Evolutionary conservation across 306 rosid species (phyloP).

Genomic region (Carpinus fangiana): DNA sequence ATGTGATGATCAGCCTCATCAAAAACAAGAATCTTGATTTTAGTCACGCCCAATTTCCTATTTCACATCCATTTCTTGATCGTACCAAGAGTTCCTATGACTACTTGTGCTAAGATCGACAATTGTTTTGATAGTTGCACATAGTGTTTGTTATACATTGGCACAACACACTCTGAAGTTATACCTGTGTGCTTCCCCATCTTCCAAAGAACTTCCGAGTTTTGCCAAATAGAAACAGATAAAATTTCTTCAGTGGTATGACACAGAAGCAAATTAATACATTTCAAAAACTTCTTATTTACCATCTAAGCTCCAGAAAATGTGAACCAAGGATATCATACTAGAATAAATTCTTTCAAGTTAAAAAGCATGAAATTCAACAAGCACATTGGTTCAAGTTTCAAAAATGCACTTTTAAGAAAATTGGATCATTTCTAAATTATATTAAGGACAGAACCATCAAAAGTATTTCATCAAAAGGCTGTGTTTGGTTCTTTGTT

Average conservation of each 20-base stretch:
- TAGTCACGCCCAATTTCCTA: constrained; percentile 50
- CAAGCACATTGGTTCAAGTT: background rate
- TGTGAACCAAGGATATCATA: background rate
- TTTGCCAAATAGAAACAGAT: constrained; percentile 39
- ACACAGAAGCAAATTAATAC: background rate
- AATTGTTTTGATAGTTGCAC: constrained; percentile 38
- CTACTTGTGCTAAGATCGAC: constrained; percentile 66
- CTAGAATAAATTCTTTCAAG: background rate
- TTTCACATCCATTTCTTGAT: constrained; percentile 61
- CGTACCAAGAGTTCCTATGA: constrained; percentile 93
- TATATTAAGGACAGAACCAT: background rate
- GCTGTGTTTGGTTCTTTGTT: background rate
- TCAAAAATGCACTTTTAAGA: background rate
- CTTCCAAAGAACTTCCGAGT: constrained; percentile 77
- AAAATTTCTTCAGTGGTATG: background rate
- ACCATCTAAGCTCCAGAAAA: background rate
- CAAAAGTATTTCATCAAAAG: background rate
- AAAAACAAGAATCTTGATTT: constrained; percentile 75
- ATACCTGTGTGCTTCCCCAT: constrained; percentile 81
- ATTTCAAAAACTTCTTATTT: background rate
- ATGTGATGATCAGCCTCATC: constrained; percentile 99
- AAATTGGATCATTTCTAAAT: background rate
- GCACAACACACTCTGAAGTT: constrained; percentile 71
- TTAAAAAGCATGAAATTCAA: background rate
- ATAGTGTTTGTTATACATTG: constrained; percentile 48